These are phyloP conservation scores for Aegle marmelos DNA, from an alignment of 345 rosid genomes.

Conservation along the genomic window DNA sequence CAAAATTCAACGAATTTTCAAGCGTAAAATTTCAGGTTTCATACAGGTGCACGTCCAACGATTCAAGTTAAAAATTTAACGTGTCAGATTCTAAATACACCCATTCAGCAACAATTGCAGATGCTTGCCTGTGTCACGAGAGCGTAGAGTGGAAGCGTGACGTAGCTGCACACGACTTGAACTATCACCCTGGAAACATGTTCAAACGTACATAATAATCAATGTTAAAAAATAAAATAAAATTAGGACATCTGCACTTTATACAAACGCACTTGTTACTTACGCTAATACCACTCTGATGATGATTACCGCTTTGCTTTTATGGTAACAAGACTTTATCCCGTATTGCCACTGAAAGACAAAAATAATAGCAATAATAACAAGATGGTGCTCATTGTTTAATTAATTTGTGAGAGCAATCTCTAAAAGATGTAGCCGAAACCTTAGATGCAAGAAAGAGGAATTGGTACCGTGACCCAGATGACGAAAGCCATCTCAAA, in stretches of 20 bases:
- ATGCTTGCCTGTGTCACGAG: slow-evolving; percentile 54
- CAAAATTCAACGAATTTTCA: no score
- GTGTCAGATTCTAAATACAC: not conserved
- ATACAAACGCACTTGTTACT: slow-evolving; percentile 12
- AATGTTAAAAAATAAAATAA: no score
- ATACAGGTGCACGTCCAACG: no score
- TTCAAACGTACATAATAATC: no score
- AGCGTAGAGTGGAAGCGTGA: slow-evolving; percentile 84
- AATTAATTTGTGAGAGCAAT: no score
- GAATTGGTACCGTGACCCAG: slow-evolving; percentile 62
- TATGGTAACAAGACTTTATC: slow-evolving; percentile 63
- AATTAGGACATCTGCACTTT: no score
- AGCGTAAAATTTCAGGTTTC: no score
- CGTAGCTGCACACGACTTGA: slow-evolving; percentile 65
- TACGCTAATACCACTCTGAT: slow-evolving; percentile 64
- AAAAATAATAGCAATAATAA: no score
- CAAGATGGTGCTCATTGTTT: no score
- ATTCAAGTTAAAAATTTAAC: no score
- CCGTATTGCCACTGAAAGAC: slow-evolving; percentile 46
- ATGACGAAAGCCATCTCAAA: slow-evolving; percentile 67
- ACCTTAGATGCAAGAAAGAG: not conserved
- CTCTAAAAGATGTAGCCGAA: no score
- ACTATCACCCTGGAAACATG: slow-evolving; percentile 44
- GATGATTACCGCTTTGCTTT: slow-evolving; percentile 29
- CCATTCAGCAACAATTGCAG: no score